These are phyloP conservation scores for Salix arbutifolia DNA, from an alignment of 345 rosid species.

Conservation along the genomic window DNA sequence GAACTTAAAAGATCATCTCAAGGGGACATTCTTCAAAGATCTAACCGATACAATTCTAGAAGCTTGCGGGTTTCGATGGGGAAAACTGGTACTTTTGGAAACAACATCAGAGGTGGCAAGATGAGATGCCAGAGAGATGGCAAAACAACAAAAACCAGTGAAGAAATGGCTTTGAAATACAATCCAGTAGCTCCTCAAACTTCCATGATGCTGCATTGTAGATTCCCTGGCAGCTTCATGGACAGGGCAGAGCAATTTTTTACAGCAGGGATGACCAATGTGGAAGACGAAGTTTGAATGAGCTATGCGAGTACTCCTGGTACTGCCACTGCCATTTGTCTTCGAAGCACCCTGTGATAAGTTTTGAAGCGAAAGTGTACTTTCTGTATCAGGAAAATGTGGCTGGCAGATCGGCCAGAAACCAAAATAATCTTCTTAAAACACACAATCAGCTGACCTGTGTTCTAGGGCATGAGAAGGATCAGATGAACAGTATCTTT, in stretches of 20 bases:
- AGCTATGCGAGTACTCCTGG: neutral
- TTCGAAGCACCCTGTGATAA: neutral
- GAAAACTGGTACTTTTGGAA: slow-evolving; percentile 35
- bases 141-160: slow-evolving; percentile 42
- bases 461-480: no score
- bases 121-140: slow-evolving; percentile 46
- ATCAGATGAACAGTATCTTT: neutral
- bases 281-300: slow-evolving; percentile 10
- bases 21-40: slow-evolving; percentile 31
- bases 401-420: no score
- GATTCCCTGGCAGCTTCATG: slow-evolving; percentile 55
- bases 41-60: slow-evolving; percentile 35
- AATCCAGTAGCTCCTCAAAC: slow-evolving; percentile 31
- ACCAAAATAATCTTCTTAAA: neutral
- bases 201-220: slow-evolving; percentile 44
- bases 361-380: no score
- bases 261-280: slow-evolving; percentile 25
- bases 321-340: neutral
- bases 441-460: no score
- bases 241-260: slow-evolving; percentile 62
- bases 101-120: slow-evolving; percentile 38
- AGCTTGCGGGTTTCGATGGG: slow-evolving; percentile 27
- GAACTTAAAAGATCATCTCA: slow-evolving; percentile 40
- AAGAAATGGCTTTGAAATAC: slow-evolving; percentile 36
- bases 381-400: neutral